These are phyloP conservation scores for Pogostemon cablin DNA, from an alignment of 257 asterid species.

Conservation along the genomic window DNA sequence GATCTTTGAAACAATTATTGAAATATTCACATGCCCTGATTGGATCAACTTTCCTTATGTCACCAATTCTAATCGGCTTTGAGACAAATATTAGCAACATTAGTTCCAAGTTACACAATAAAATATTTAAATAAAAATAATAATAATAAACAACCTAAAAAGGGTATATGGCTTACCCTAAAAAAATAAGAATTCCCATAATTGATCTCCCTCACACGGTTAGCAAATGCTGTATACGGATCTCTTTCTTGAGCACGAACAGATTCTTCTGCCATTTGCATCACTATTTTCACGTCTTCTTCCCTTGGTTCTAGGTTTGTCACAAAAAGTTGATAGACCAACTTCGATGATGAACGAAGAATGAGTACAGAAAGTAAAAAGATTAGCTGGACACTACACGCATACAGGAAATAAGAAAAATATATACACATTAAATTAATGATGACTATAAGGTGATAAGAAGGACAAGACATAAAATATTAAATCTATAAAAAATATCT, in stretches of 20 bases:
- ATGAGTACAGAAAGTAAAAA: conserved; percentile 30
- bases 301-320: conserved; percentile 79
- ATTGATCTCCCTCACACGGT: conserved; percentile 92
- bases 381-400: conserved; percentile 29
- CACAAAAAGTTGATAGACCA: conserved; percentile 90
- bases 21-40: conserved; percentile 83
- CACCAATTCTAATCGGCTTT: conserved; percentile 79
- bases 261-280: conserved; percentile 99
- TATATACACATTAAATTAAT: neutral
- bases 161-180: conserved; percentile 58
- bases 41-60: conserved; percentile 84
- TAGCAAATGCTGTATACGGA: conserved; percentile 83
- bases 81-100: conserved; percentile 29
- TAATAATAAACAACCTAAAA: neutral
- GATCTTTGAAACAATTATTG: conserved; percentile 85
- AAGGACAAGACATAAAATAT: neutral
- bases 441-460: neutral
- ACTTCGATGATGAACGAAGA: conserved; percentile 48
- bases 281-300: conserved; percentile 90
- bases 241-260: conserved; percentile 97
- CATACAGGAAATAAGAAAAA: neutral
- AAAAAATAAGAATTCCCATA: conserved; percentile 93
- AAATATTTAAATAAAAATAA: neutral
- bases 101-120: conserved; percentile 7
- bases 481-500: neutral